Base-by-base conservation (phyloP, 2,329 filamentous ascomycete genomes). In the Paraconiothyrium brasiliense region DNA sequence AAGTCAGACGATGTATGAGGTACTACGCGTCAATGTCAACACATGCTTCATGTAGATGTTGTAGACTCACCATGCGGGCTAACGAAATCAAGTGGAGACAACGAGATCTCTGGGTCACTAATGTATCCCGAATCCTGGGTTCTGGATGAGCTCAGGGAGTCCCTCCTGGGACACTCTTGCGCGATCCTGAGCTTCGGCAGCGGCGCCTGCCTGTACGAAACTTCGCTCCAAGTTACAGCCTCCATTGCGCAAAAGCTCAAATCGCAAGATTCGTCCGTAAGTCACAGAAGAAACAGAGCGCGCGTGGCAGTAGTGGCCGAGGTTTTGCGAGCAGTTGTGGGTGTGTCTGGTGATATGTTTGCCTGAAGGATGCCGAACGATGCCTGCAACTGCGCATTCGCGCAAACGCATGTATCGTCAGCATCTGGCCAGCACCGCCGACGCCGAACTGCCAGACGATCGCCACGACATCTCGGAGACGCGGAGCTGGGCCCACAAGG, bases 71-170 rank as follows among this genome's bases (percentile, higher is more conserved):
- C 54, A 34, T 70, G 62, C 11, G 57, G 48, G 22, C 46, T 57
- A 14, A 54, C 49, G 46, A 68, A 61, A 22, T 74, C 71, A 22
- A 72, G 61, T 9, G 71, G 71, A 11, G 71, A 75, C 43, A 71
- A 60, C 46, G 70, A 67, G 20, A 67, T 48, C 32, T 76, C 72
- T 8, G 65, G 65, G 34, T 76, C 70, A 59, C 72, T 74, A 43
- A 66, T 72, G 58, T 76, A 76, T 7, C 73, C 73, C n/a, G 73
- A 76, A 52, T 76, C 73, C 9, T 67, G 60, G 9, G 73, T 74
- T 48, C 65, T 67, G 5, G 68, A 70, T 3, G 71, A 74, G 11
- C 67, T 71, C 27, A 74, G 54, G 37, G 69, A 73, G 54, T 74
- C 73, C 56, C 72, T 64, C 47, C 73, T 65, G 41, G 34, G 30